Evolutionary conservation across 306 rosid species (phyloP).

Genomic region (Morella rubra): DNA sequence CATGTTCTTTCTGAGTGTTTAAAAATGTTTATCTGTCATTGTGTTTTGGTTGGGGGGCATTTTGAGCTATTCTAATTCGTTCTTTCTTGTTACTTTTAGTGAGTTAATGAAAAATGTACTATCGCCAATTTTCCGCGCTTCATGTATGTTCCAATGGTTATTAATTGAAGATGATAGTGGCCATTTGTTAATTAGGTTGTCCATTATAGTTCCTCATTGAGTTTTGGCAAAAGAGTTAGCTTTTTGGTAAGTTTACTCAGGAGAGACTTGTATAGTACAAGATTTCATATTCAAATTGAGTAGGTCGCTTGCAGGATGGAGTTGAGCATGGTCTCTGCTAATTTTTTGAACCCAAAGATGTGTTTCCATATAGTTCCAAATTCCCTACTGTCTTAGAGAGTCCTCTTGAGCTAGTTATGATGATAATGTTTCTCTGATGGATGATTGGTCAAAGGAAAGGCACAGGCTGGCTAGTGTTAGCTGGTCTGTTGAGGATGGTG

Average conservation of each 20-base stretch:
- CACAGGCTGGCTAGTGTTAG: background rate
- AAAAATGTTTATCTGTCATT: slow-evolving; percentile 7
- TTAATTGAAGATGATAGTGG: background rate
- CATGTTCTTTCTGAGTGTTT: slow-evolving; percentile 11
- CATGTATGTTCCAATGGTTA: background rate
- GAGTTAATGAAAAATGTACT: slow-evolving; percentile 4
- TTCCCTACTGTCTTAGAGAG: background rate
- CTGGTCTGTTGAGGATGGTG: background rate
- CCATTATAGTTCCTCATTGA: background rate
- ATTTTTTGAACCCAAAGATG: background rate
- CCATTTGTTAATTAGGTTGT: background rate
- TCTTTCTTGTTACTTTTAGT: slow-evolving; percentile 9
- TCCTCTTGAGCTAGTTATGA: background rate
- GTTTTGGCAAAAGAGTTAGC: too few species aligned
- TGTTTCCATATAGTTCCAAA: background rate
- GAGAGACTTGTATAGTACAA: background rate
- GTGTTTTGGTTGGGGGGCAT: background rate
- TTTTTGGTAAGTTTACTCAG: background rate
- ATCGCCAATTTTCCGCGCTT: slow-evolving; percentile 13
- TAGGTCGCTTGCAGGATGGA: background rate
- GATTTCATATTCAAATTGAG: background rate
- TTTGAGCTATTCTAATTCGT: slow-evolving; percentile 15
- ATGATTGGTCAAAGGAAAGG: background rate
- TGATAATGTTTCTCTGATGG: background rate
- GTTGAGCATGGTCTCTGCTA: background rate